phyloP scores from a whole-genome alignment of 768 basidiomycete genomes.

The Auricularia sp. region DNA sequence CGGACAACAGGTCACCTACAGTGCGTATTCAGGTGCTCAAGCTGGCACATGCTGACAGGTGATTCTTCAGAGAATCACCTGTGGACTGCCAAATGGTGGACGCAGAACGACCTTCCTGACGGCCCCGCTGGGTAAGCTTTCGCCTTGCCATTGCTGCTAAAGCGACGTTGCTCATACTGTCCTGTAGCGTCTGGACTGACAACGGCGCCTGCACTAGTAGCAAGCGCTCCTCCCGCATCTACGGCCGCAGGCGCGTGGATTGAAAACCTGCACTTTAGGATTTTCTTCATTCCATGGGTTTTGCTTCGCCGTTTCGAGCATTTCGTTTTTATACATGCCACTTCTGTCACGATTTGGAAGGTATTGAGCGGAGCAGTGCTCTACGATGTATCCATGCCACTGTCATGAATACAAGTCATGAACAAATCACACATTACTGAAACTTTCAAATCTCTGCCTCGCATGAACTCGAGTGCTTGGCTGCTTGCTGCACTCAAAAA shows the following conservation, averaged over 20 bases:
- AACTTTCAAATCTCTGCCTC: too few species aligned
- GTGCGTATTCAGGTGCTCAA: conserved; percentile 5
- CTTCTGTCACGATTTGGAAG: too few species aligned
- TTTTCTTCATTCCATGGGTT: too few species aligned
- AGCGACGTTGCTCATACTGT: background rate
- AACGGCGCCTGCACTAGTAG: conserved; percentile 37
- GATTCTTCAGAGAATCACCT: conserved; percentile 16
- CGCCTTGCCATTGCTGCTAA: conserved; percentile 2
- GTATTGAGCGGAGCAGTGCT: too few species aligned
- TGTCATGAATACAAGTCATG: too few species aligned
- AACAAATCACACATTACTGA: too few species aligned
- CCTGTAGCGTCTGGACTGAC: conserved; percentile 41
- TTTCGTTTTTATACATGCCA: too few species aligned
- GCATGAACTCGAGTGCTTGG: too few species aligned
- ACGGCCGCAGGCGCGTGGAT: background rate
- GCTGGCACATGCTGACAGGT: conserved; percentile 1
- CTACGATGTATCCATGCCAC: too few species aligned
- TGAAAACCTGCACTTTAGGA: too few species aligned
- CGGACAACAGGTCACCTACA: conserved; percentile 40
- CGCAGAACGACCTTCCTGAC: conserved; percentile 42
- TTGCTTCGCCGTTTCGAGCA: too few species aligned
- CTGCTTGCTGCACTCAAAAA: too few species aligned
- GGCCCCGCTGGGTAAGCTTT: conserved; percentile 15
- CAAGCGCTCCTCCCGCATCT: conserved; percentile 7
- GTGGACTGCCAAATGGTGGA: conserved; percentile 55